Evolutionary conservation across 1,139 yeast species (phyloP).

Genomic region (Candida freyschussii): DNA sequence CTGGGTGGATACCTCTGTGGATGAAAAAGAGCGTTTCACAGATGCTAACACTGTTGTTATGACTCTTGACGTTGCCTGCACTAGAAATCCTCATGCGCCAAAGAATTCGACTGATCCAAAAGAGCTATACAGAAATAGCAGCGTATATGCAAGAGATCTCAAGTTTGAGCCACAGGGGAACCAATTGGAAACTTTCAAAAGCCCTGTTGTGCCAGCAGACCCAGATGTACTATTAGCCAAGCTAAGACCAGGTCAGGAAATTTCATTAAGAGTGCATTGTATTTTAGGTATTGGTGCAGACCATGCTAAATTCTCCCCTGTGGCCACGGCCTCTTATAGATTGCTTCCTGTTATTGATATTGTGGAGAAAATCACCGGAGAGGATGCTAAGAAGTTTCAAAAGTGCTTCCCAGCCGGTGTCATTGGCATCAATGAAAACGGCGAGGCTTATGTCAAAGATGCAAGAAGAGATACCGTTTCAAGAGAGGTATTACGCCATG

Average conservation of each 20-base stretch:
- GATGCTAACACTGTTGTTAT: constrained; percentile 88
- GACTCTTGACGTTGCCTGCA: constrained; percentile 75
- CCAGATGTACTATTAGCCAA: constrained; percentile 89
- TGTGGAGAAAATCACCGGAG: constrained; percentile 67
- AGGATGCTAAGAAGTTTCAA: constrained; percentile 72
- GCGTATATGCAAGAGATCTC: constrained; percentile 83
- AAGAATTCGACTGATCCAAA: constrained; percentile 77
- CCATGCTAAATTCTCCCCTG: constrained; percentile 97
- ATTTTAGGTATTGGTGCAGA: constrained; percentile 88
- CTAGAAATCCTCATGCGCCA: constrained; percentile 81
- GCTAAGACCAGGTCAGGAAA: constrained; percentile 95
- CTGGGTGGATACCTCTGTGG: constrained; percentile 67
- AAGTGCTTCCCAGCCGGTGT: constrained; percentile 94
- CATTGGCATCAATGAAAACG: constrained; percentile 63
- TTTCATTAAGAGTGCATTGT: constrained; percentile 85
- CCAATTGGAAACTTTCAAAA: constrained; percentile 64
- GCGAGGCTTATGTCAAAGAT: constrained; percentile 77
- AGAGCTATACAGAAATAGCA: constrained; percentile 74
- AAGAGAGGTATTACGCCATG: constrained; percentile 91
- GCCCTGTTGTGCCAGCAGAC: constrained; percentile 73
- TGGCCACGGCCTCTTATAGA: constrained; percentile 95
- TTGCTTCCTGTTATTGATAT: constrained; percentile 89
- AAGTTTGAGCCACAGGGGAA: constrained; percentile 90
- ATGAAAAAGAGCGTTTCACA: constrained; percentile 66
- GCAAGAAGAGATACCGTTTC: constrained; percentile 94